Evolutionary conservation across 164 flowering plant genomes (phyloP), one percentile per base, ranked within the genome.

Genomic region (Warburgia ugandensis): DNA sequence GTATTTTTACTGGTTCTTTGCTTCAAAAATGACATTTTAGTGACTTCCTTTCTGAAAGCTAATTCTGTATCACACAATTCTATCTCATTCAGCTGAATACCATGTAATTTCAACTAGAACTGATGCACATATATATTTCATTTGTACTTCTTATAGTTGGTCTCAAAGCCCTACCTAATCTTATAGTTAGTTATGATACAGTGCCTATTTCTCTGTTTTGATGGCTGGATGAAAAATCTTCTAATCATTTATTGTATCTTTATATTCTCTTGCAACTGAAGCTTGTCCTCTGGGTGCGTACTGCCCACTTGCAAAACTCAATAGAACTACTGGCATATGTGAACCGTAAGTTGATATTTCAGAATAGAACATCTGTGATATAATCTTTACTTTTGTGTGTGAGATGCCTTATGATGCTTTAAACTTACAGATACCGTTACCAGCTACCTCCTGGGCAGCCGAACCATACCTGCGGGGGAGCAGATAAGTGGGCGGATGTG

Each of bases 211-310:
- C n/a, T n/a, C n/a, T n/a, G n/a, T n/a, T n/a, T n/a, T n/a, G n/a
- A n/a, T n/a, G n/a, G n/a, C n/a, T n/a, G n/a, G n/a, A n/a, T n/a
- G n/a, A n/a, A 42, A 20, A 42, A 22, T 42, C 21, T 30, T n/a
- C 17, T n/a, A 5, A 13, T 36, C 13, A 40, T 51, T 52, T 50
- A 16, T 50, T 41, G 19, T 40, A 22, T 58, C 35, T 29, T 1
- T 45, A 47, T 49, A 12, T 29, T 58, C 29, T 46, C 9, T 47
- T 49, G 12, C 56, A 19, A 9, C 22, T 80, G 71, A 49, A 94
- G 99, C 99, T 53, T 94, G 99, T 52, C 99, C 99, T 2, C 65
- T 81, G 61, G 99, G 99, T 51, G 53, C 97, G 25, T 79, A 82
- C 62, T 94, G 99, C 63, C 99, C 99, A 30, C 58, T 61, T 20